Conservation (phyloP, 495 filamentous ascomycete genomes). For the Lophiotrema nucula region DNA sequence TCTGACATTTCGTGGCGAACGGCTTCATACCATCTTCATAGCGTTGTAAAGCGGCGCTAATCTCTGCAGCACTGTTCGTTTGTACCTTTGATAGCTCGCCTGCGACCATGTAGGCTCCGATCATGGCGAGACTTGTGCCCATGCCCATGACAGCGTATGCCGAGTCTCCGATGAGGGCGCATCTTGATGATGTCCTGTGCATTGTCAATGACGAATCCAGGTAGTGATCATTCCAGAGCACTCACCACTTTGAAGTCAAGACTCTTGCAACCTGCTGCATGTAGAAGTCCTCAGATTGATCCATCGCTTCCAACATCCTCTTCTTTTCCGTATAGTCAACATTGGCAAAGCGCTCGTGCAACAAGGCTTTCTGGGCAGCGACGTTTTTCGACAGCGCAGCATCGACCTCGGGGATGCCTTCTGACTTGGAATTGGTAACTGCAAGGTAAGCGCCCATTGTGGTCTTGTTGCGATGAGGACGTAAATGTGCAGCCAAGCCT, state of each 20-base stretch:
- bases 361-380: not conserved
- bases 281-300: conserved; percentile 32
- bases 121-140: conserved; percentile 30
- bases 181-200: conserved; percentile 14
- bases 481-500: not conserved
- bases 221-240: too few species aligned
- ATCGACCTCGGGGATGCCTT: not conserved
- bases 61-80: not conserved
- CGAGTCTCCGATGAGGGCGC: conserved; percentile 29
- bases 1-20: not conserved
- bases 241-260: conserved; percentile 11
- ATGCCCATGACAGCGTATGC: conserved; percentile 26
- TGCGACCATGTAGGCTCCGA: conserved; percentile 28
- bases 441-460: not conserved
- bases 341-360: not conserved
- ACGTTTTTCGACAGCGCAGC: not conserved
- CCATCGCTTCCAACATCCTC: conserved; percentile 29
- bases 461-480: not conserved
- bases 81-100: conserved; percentile 28
- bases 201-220: too few species aligned
- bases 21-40: not conserved
- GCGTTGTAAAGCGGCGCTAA: not conserved
- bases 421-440: not conserved
- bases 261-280: conserved; percentile 20
- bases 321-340: conserved; percentile 2